Conservation (phyloP, 1,284 basidiomycete species). For the Golubevia sp. region DNA sequence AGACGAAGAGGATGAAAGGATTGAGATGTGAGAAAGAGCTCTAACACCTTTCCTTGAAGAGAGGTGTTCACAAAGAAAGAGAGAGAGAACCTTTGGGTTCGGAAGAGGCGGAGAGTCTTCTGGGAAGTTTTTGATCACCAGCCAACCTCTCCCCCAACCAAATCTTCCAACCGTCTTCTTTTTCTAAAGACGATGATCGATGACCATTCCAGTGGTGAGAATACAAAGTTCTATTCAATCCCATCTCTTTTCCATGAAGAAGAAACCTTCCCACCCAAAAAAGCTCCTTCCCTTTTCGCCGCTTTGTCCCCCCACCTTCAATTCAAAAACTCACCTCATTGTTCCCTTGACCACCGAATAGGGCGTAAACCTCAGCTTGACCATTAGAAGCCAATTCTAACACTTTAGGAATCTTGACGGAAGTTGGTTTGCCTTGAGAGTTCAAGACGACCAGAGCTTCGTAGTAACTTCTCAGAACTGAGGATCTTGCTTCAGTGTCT, state of each 20-base stretch:
- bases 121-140: not conserved
- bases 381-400: conserved; percentile 73
- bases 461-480: conserved; percentile 81
- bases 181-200: no score
- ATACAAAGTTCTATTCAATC: no score
- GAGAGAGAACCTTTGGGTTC: not conserved
- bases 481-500: conserved; percentile 76
- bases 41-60: no score
- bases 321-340: conserved; percentile 71
- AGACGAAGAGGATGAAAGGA: not conserved
- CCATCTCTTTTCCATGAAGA: no score
- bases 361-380: conserved; percentile 81
- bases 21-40: no score
- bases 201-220: no score
- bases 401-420: conserved; percentile 71
- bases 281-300: conserved; percentile 4
- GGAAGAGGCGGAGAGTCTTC: not conserved
- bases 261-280: conserved; percentile 5
- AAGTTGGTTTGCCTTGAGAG: conserved; percentile 67
- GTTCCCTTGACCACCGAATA: conserved; percentile 98
- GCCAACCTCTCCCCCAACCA: not conserved
- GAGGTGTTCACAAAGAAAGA: no score
- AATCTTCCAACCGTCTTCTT: no score
- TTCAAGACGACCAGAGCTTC: conserved; percentile 76
- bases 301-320: no score